Base-by-base conservation (phyloP, 345 rosid genomes). In the Microthlaspi erraticum region DNA sequence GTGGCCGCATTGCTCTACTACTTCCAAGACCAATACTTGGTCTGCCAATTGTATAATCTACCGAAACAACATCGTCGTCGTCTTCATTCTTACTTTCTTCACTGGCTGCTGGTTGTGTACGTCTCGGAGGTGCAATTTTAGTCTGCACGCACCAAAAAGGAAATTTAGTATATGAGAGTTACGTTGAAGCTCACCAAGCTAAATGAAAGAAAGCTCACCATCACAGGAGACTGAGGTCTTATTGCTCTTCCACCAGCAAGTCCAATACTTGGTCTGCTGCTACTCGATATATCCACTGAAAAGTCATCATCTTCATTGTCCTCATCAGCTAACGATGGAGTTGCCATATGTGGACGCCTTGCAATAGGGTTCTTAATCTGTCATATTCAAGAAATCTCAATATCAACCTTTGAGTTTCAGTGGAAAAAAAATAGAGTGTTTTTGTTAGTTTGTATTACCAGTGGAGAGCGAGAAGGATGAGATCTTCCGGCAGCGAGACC, bases 401-500 rank as follows among this genome's bases (percentile, higher is more conserved):
- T 42, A 42, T 42, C 17, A 65, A 71, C 13, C 31, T 37, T 29
- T 2, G 4, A 60, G 53, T 50, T 18, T 29, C 26, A 33, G 46
- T 55, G 57, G 29, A 59, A 51, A 54, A 1, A 17, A 12, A 41
- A 39, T 17, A 1, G 68, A 60, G 32, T 60, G 42, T 44, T 26
- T 26, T 26, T 4, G 48, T 20, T 10, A 38, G 33, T 51, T 39
- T 53, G 0, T 26, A 39, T 67, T 81, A 89, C 92, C 90, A 75
- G 2, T 2, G 92, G 86, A 68, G 92, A 84, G n/a, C 79, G 81
- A 8, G 85, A 58, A 42, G 78, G 84, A 33, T 74, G 76, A 74
- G 76, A 77, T 75, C 87, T 74, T 34, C 85, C 86, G 33, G 85
- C 81, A 10, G 84, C 81, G 52, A 87, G 84, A 44, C 96, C 92